Evolutionary conservation across 768 basidiomycete genomes (phyloP).

Genomic region (Pulveroboletus sp.): DNA sequence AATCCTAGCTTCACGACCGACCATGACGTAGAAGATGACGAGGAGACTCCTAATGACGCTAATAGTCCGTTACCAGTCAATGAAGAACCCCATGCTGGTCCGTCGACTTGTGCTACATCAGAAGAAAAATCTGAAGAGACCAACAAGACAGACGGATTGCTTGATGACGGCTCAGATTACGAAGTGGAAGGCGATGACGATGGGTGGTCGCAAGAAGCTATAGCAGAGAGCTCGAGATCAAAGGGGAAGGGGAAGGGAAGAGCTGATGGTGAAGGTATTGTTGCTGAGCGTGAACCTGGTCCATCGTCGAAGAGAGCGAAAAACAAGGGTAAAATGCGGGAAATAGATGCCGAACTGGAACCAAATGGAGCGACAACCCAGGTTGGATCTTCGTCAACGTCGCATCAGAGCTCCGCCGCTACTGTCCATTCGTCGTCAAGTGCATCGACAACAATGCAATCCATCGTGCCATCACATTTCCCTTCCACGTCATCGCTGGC

Average conservation of each 20-base stretch:
- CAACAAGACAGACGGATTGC: neutral
- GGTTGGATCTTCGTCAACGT: conserved; percentile 6
- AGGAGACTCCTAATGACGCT: neutral
- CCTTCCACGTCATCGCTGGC: conserved; percentile 10
- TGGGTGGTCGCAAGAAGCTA: conserved; percentile 17
- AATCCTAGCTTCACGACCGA: neutral
- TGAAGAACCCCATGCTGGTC: conserved; percentile 2
- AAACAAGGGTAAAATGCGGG: conserved; percentile 22
- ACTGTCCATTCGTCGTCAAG: conserved; percentile 7
- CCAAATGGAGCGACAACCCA: conserved; percentile 7
- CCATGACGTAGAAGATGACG: neutral
- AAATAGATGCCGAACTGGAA: conserved; percentile 10
- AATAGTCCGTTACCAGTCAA: neutral
- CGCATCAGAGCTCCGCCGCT: conserved; percentile 7
- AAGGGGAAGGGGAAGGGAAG: conserved; percentile 23
- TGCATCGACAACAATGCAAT: neutral
- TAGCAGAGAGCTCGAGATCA: conserved; percentile 13
- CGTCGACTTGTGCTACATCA: neutral
- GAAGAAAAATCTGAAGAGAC: neutral
- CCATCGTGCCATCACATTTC: neutral
- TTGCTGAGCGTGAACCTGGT: conserved; percentile 9
- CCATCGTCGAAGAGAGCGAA: conserved; percentile 9
- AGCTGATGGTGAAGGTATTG: conserved; percentile 12
- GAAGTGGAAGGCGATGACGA: conserved; percentile 22
- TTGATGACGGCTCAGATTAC: conserved; percentile 8